Evolutionary conservation across 352 stramenopile genomes (phyloP).

Genomic region (Blastocystis sp.): DNA sequence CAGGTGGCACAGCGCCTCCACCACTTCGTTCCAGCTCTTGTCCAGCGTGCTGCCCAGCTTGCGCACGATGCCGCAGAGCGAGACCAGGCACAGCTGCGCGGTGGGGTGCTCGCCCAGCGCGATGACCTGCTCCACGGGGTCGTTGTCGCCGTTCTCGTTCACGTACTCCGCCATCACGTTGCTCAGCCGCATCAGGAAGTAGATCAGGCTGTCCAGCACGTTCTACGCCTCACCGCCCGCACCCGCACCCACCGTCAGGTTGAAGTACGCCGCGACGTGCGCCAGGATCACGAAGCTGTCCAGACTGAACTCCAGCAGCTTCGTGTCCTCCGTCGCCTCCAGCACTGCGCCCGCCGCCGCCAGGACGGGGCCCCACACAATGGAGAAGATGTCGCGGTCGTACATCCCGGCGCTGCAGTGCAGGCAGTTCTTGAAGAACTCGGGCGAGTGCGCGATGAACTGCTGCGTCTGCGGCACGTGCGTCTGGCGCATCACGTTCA

Average conservation of each 20-base stretch:
- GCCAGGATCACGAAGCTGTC: constrained; percentile 56
- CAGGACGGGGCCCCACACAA: constrained; percentile 27
- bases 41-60: constrained; percentile 40
- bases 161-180: constrained; percentile 55
- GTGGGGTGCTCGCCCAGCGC: constrained; percentile 27
- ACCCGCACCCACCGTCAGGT: constrained; percentile 13
- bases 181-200: constrained; percentile 54
- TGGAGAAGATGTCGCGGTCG: constrained; percentile 67
- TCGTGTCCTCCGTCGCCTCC: constrained; percentile 35
- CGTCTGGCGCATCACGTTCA: constrained; percentile 63
- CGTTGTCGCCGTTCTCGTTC: constrained; percentile 26
- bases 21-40: constrained; percentile 67
- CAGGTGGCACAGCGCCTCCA: constrained; percentile 54
- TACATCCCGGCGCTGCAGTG: constrained; percentile 53
- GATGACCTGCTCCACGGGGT: constrained; percentile 62
- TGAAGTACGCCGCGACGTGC: constrained; percentile 50
- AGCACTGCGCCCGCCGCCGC: constrained; percentile 45
- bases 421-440: constrained; percentile 57
- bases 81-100: constrained; percentile 34
- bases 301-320: constrained; percentile 45
- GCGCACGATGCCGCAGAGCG: constrained; percentile 56
- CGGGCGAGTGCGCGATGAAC: constrained; percentile 61
- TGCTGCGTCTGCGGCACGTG: constrained; percentile 30
- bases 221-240: not conserved
- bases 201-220: constrained; percentile 44